Evolutionary conservation across 805 yeast species (phyloP).

Genomic region (Cyberlindnera suaveolens): DNA sequence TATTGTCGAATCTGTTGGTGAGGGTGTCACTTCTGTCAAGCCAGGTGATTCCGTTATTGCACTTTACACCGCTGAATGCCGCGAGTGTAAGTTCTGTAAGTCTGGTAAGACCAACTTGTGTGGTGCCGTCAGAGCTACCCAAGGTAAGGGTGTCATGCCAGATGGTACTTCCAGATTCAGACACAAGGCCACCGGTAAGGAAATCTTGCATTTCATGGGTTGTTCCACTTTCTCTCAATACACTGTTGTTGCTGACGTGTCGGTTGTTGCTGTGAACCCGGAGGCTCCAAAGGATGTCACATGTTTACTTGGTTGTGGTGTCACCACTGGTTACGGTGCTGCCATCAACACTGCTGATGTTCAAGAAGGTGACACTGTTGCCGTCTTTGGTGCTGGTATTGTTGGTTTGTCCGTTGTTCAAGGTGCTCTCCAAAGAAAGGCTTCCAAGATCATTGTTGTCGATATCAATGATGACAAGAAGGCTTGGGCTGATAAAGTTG

Average conservation of each 20-base stretch:
- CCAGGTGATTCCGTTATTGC: slow-evolving; percentile 93
- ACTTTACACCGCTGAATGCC: slow-evolving; percentile 94
- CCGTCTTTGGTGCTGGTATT: slow-evolving; percentile 96
- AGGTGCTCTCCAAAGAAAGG: slow-evolving; percentile 84
- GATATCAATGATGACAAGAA: slow-evolving; percentile 83
- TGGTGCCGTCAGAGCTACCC: slow-evolving; percentile 93
- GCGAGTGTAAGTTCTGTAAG: slow-evolving; percentile 89
- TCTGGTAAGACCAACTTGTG: slow-evolving; percentile 96
- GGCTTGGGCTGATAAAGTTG: slow-evolving; percentile 82
- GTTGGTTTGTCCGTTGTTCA: slow-evolving; percentile 95
- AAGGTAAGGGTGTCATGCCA: slow-evolving; percentile 98
- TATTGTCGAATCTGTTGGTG: slow-evolving; percentile 90
- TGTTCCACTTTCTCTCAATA: slow-evolving; percentile 95
- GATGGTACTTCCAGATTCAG: slow-evolving; percentile 93
- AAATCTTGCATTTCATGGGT: slow-evolving; percentile 92
- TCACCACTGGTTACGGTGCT: slow-evolving; percentile 98
- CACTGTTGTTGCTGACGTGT: slow-evolving; percentile 96
- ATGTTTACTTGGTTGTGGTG: slow-evolving; percentile 96
- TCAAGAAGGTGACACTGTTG: slow-evolving; percentile 86
- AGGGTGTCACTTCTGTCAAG: slow-evolving; percentile 84
- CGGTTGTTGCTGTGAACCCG: slow-evolving; percentile 86
- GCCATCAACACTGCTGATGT: slow-evolving; percentile 92
- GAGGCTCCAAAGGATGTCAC: slow-evolving; percentile 80
- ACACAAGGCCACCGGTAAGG: slow-evolving; percentile 67
- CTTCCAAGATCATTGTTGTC: slow-evolving; percentile 74